Conservation (phyloP, 2,329 filamentous ascomycete species). For the Colletotrichum zoysiae region DNA sequence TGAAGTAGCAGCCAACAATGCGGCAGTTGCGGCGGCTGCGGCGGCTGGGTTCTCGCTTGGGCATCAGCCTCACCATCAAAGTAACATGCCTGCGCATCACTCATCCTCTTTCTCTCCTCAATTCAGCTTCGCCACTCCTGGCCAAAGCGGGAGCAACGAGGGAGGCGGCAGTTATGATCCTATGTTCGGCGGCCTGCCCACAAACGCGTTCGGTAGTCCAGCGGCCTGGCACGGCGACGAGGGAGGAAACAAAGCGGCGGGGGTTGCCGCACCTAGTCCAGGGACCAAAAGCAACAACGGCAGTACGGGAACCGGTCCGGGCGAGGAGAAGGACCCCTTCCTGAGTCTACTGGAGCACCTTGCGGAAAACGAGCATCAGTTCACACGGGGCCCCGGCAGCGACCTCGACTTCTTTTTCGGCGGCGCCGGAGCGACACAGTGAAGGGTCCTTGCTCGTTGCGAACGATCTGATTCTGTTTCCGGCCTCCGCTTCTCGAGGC, state of each 20-base stretch:
- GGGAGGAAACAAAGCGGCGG: slow-evolving; percentile 40
- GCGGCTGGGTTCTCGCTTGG: slow-evolving; percentile 54
- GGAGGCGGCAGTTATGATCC: slow-evolving; percentile 63
- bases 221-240: slow-evolving; percentile 64
- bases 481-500: neutral
- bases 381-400: slow-evolving; percentile 72
- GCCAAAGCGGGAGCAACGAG: slow-evolving; percentile 48
- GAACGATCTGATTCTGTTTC: neutral
- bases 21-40: slow-evolving; percentile 52
- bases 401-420: slow-evolving; percentile 83
- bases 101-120: slow-evolving; percentile 56
- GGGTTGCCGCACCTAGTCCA: slow-evolving; percentile 52
- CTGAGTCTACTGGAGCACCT: slow-evolving; percentile 83
- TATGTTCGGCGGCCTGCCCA: slow-evolving; percentile 70
- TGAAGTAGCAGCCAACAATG: slow-evolving; percentile 51
- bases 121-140: slow-evolving; percentile 55
- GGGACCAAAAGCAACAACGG: slow-evolving; percentile 61
- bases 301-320: slow-evolving; percentile 61
- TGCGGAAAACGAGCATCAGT: slow-evolving; percentile 79
- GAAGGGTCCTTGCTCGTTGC: slow-evolving; percentile 17
- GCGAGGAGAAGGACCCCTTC: slow-evolving; percentile 84
- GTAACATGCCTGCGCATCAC: slow-evolving; percentile 49
- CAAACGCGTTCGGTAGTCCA: slow-evolving; percentile 66
- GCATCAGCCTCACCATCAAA: slow-evolving; percentile 46
- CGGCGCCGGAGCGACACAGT: slow-evolving; percentile 43